Conservation (phyloP, 176 grass and related monocot genomes). For the Carex kokanica region DNA sequence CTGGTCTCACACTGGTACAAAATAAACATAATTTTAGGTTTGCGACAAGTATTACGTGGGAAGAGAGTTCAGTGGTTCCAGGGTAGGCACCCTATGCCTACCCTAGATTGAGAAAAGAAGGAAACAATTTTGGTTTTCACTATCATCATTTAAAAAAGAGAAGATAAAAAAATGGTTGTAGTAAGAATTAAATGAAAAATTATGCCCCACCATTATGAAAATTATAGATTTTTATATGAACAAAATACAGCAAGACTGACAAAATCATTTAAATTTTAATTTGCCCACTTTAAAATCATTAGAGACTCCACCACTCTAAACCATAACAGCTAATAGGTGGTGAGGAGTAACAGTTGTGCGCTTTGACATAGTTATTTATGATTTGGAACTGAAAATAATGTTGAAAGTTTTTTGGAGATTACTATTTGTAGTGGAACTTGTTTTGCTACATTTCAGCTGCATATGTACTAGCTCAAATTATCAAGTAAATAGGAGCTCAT, state of each 20-base stretch:
- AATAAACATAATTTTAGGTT: slow-evolving; percentile 17
- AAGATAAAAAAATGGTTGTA: background rate
- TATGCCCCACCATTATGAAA: background rate
- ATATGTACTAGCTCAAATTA: background rate
- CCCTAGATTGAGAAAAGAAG: background rate
- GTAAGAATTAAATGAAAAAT: background rate
- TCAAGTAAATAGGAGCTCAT: background rate
- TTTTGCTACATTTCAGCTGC: background rate
- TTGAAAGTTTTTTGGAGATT: background rate
- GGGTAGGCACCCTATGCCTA: background rate
- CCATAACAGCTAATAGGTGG: background rate
- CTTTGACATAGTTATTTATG: background rate
- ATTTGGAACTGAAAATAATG: background rate
- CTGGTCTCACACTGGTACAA: slow-evolving; percentile 67
- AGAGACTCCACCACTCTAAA: background rate
- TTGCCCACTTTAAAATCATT: background rate
- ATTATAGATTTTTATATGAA: background rate
- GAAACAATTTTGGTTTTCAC: background rate
- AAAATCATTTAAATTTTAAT: background rate
- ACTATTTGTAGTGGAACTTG: background rate
- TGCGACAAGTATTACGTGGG: background rate
- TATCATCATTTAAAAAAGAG: background rate
- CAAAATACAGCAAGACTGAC: background rate
- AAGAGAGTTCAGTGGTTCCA: background rate
- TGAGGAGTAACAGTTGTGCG: background rate